These are phyloP conservation scores for Evernia prunastri DNA, from an alignment of 495 filamentous ascomycete species.

Conservation along the genomic window DNA sequence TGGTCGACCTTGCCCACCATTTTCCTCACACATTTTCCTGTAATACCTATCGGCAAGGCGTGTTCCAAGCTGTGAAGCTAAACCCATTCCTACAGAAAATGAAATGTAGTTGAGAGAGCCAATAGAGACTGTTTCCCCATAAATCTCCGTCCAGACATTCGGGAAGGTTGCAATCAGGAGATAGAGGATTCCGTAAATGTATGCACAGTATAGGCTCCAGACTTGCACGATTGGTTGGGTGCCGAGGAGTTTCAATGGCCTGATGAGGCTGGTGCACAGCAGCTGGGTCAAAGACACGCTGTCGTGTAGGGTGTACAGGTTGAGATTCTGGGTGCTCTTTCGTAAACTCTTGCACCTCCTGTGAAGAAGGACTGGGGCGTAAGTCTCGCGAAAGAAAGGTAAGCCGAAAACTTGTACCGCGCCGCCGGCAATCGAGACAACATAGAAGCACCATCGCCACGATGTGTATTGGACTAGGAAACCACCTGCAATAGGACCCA, in stretches of 20 bases:
- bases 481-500: slow-evolving; percentile 40
- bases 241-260: slow-evolving; percentile 36
- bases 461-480: slow-evolving; percentile 38
- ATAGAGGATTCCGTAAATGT: slow-evolving; percentile 40
- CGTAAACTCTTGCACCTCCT: slow-evolving; percentile 44
- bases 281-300: slow-evolving; percentile 29
- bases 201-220: slow-evolving; percentile 50
- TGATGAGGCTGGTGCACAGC: slow-evolving; percentile 30
- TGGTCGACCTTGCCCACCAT: slow-evolving; percentile 37
- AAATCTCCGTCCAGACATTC: slow-evolving; percentile 42
- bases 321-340: slow-evolving; percentile 34
- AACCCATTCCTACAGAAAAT: slow-evolving; percentile 28
- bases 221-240: slow-evolving; percentile 44
- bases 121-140: slow-evolving; percentile 40
- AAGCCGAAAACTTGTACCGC: slow-evolving; percentile 35
- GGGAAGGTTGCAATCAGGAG: slow-evolving; percentile 57
- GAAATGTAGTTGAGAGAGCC: slow-evolving; percentile 38
- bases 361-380: slow-evolving; percentile 41
- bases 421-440: slow-evolving; percentile 40
- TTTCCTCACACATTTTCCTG: slow-evolving; percentile 35
- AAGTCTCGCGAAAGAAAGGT: slow-evolving; percentile 46
- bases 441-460: slow-evolving; percentile 47
- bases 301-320: slow-evolving; percentile 40
- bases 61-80: slow-evolving; percentile 5
- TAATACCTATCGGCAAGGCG: slow-evolving; percentile 47